phyloP scores from a whole-genome alignment of 2,329 filamentous ascomycete species.

The Ophiostoma pallidulum region DNA sequence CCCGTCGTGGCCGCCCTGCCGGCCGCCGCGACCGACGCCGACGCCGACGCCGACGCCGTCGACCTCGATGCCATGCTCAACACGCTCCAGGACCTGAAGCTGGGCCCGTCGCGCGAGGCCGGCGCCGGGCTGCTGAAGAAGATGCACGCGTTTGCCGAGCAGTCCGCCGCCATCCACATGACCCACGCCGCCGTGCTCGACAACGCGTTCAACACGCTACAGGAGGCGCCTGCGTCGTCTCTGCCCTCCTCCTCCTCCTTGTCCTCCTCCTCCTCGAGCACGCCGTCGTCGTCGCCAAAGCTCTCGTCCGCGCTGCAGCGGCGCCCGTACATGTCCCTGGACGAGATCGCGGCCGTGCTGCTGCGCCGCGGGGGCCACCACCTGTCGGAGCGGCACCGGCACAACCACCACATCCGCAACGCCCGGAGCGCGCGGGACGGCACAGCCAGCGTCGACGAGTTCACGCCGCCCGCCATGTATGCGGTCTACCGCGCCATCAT shows the following conservation, averaged over 20 bases:
- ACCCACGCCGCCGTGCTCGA: slow-evolving; percentile 39
- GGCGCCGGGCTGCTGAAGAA: slow-evolving; percentile 35
- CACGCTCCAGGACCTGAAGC: slow-evolving; percentile 29
- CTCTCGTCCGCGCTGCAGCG: neutral
- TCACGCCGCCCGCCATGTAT: slow-evolving; percentile 46
- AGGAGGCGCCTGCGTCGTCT: neutral
- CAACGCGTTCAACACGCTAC: slow-evolving; percentile 32
- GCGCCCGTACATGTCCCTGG: slow-evolving; percentile 33
- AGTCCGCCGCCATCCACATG: slow-evolving; percentile 38
- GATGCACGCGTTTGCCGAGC: slow-evolving; percentile 37
- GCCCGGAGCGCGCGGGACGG: slow-evolving; percentile 20
- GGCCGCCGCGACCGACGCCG: slow-evolving; percentile 11
- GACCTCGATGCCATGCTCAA: slow-evolving; percentile 24
- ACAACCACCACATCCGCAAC: slow-evolving; percentile 7
- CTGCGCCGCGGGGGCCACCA: slow-evolving; percentile 20
- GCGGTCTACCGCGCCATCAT: slow-evolving; percentile 59
- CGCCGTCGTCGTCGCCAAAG: no score
- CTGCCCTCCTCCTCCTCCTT: neutral
- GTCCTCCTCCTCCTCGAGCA: neutral
- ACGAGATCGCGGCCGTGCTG: slow-evolving; percentile 39
- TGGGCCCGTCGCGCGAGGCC: slow-evolving; percentile 33
- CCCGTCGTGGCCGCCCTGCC: slow-evolving; percentile 32
- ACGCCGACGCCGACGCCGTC: neutral
- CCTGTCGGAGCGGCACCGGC: neutral
- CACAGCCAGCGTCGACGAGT: slow-evolving; percentile 27